These are phyloP conservation scores for Selaginella tamariscina DNA, from an alignment of 75 land plant genomes.

Conservation along the genomic window DNA sequence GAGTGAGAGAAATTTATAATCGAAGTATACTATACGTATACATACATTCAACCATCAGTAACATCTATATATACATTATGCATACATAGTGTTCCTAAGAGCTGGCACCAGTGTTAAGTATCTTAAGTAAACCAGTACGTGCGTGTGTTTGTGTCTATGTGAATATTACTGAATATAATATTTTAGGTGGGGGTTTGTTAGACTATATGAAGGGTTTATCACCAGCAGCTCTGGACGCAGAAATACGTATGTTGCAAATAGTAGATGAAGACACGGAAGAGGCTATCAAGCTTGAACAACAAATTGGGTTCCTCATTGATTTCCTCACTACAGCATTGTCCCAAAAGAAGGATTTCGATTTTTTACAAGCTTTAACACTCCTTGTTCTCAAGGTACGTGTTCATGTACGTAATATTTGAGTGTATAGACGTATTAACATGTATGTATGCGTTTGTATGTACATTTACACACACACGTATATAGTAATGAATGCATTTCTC, in stretches of 20 bases:
- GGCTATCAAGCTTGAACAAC: conserved; percentile 28
- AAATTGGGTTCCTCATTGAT: conserved; percentile 59
- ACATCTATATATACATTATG: too few relatives aligned
- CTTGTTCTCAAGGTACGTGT: conserved; percentile 69
- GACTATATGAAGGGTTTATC: conserved; percentile 58
- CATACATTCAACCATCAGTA: too few relatives aligned
- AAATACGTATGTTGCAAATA: conserved; percentile 73
- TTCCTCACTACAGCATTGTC: conserved; percentile 57
- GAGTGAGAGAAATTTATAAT: too few relatives aligned
- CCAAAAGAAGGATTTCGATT: conserved; percentile 68
- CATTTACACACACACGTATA: too few relatives aligned
- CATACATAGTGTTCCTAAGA: too few relatives aligned
- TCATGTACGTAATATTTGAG: background rate
- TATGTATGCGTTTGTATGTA: background rate
- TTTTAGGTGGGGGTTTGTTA: conserved; percentile 58
- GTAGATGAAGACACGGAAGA: conserved; percentile 29
- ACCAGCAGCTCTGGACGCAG: conserved; percentile 73
- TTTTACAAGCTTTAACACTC: conserved; percentile 63
- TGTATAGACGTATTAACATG: background rate
- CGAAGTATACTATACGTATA: too few relatives aligned
- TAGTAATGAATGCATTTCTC: too few relatives aligned
- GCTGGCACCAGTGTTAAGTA: too few relatives aligned
- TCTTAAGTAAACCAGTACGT: too few relatives aligned
- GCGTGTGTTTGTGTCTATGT: too few relatives aligned
- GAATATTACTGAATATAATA: background rate